Conservation (phyloP, 2,329 filamentous ascomycete species). For the Penicillium sp. region DNA sequence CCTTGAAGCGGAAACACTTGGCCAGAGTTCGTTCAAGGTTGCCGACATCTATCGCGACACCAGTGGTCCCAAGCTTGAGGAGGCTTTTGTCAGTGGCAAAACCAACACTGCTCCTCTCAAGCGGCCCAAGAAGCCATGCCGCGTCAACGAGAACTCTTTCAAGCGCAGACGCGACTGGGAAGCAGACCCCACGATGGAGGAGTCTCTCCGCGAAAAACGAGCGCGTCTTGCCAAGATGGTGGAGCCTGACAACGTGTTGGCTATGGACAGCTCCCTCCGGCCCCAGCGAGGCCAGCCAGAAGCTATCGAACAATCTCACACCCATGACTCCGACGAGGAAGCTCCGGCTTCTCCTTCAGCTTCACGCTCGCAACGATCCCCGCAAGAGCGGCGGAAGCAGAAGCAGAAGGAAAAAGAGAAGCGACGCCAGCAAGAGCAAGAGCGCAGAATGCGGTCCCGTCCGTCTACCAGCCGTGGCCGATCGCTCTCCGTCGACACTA, state of each 20-base stretch:
- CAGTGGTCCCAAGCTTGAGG: conserved; percentile 19
- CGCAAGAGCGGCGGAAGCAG: conserved; percentile 1
- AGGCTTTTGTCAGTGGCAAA: conserved; percentile 22
- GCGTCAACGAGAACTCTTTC: conserved; percentile 22
- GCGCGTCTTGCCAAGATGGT: conserved; percentile 8
- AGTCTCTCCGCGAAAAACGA: conserved; percentile 20
- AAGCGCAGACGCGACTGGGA: conserved; percentile 32
- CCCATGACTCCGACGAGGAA: too few relatives aligned
- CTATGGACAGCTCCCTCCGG: too few relatives aligned
- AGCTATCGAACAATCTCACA: too few relatives aligned
- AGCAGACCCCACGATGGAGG: conserved; percentile 29
- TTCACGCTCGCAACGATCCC: too few relatives aligned
- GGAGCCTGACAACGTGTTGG: conserved; percentile 4
- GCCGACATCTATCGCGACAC: conserved; percentile 26
- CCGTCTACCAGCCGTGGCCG: too few relatives aligned
- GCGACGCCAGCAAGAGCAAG: not conserved
- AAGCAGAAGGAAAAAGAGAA: not conserved
- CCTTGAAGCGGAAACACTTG: conserved; percentile 34
- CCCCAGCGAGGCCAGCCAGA: too few relatives aligned
- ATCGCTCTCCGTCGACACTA: conserved; percentile 18
- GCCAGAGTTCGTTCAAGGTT: conserved; percentile 20
- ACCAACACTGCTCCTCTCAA: conserved; percentile 28
- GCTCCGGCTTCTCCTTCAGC: too few relatives aligned
- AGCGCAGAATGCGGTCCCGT: not conserved
- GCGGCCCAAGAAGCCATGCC: conserved; percentile 24